phyloP scores from a whole-genome alignment of 176 grass and related monocot genomes.

The Oryza punctata region DNA sequence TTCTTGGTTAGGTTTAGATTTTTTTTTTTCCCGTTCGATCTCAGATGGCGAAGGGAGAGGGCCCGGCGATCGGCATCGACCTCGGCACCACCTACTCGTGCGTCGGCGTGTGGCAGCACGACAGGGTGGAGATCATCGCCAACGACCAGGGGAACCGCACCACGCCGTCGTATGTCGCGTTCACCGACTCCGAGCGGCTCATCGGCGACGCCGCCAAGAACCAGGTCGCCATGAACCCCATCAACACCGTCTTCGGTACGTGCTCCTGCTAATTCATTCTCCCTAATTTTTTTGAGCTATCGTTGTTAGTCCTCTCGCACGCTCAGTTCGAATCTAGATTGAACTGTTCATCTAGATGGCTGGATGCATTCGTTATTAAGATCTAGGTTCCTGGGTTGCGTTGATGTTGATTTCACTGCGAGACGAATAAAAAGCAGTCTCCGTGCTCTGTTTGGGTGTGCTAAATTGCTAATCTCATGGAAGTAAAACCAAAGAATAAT shows the following conservation, averaged over 20 bases:
- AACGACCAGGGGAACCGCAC: slow-evolving; percentile 92
- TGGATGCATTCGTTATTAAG: background rate
- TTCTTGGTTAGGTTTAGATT: background rate
- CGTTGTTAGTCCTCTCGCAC: background rate
- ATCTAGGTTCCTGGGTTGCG: background rate
- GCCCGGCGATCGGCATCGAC: slow-evolving; percentile 74
- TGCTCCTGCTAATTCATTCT: background rate
- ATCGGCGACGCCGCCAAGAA: slow-evolving; percentile 91
- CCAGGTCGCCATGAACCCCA: slow-evolving; percentile 97
- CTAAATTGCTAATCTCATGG: background rate
- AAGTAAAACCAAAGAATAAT: background rate
- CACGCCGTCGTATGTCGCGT: slow-evolving; percentile 75
- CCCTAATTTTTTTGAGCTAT: background rate
- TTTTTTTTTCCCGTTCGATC: background rate
- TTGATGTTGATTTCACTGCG: background rate
- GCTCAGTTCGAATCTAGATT: background rate
- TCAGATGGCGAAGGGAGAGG: slow-evolving; percentile 68
- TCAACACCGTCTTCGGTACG: slow-evolving; percentile 88
- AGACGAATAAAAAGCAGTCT: background rate
- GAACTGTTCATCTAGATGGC: background rate
- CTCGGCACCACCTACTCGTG: slow-evolving; percentile 86
- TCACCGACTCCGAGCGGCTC: slow-evolving; percentile 83
- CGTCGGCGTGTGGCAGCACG: slow-evolving; percentile 87
- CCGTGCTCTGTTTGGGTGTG: background rate
- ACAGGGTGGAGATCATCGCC: slow-evolving; percentile 89